Evolutionary conservation across 2,329 filamentous ascomycete genomes (phyloP), one percentile per base, ranked within the genome.

Genomic region (Arthrobotrys sphaeroides): DNA sequence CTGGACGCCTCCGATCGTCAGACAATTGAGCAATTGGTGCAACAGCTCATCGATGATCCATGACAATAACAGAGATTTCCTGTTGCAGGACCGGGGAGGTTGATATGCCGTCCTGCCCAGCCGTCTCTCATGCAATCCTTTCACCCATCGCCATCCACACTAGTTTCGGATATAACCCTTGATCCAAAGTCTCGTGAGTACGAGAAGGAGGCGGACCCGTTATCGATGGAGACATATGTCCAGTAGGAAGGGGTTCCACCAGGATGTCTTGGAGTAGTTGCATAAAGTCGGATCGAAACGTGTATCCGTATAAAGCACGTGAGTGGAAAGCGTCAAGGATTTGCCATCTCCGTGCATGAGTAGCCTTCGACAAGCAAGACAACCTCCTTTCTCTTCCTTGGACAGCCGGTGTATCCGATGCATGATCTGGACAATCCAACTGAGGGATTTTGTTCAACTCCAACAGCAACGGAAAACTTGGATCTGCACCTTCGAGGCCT

Each of bases 141-240:
- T 64, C 28, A 9, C 18, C 57, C 64, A 64, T 75, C 64, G 64
- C 64, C 59, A 57, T 75, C 72, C 64, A 75, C 72, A 75, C 72
- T 75, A 75, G 72, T 75, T 75, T 75, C 72, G 72, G 72, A 75
- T 75, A 69, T 49, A 69, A 68, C 38, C 72, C 72, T 57, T 65
- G 72, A 60, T 65, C 38, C 64, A 57, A 75, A 75, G 72, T 75
- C 72, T 69, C 65, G 72, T 75, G 72, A 75, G 72, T 59, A 47
- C 65, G 55, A 69, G 49, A 49, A 55, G 38, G 38, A 75, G 64
- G 64, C 72, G 72, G 72, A 64, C 60, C 57, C 72, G 70, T 64
- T 69, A 69, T 75, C 72, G 57, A 75, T 60, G 64, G 57, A 69
- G 45, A 42, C 57, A 75, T 59, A 69, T 49, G 47, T 69, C 72